Conservation (phyloP, 2,329 filamentous ascomycete species). For the Triangularia setosa region DNA sequence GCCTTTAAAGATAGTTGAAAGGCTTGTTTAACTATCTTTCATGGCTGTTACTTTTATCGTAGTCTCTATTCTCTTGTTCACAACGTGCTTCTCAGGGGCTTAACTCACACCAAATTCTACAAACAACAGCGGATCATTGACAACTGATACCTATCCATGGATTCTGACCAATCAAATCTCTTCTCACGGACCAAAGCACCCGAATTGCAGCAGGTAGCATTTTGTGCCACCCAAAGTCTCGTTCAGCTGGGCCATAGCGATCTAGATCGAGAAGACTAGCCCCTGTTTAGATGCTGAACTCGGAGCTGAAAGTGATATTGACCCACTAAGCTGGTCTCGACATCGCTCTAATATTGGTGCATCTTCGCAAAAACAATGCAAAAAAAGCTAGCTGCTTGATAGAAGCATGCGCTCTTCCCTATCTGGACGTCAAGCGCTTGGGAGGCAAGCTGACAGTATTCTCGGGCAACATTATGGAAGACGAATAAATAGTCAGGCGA, state of each 20-base stretch:
- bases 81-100: too few species aligned
- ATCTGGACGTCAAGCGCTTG: not conserved
- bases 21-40: too few species aligned
- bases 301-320: not conserved
- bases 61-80: too few species aligned
- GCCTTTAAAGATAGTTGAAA: too few species aligned
- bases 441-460: not conserved
- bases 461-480: not conserved
- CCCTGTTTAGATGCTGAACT: not conserved
- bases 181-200: not conserved
- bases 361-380: not conserved
- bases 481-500: not conserved
- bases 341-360: not conserved
- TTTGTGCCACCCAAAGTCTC: not conserved
- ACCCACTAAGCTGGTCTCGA: not conserved
- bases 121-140: too few species aligned
- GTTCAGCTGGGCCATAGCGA: not conserved
- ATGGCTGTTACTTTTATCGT: too few species aligned
- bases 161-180: too few species aligned
- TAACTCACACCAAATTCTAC: too few species aligned
- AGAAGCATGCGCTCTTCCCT: not conserved
- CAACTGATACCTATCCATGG: too few species aligned
- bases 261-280: not conserved
- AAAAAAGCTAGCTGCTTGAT: not conserved
- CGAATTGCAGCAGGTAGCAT: not conserved